phyloP scores from a whole-genome alignment of 352 stramenopile genomes.

The Globisporangium yorkense region DNA sequence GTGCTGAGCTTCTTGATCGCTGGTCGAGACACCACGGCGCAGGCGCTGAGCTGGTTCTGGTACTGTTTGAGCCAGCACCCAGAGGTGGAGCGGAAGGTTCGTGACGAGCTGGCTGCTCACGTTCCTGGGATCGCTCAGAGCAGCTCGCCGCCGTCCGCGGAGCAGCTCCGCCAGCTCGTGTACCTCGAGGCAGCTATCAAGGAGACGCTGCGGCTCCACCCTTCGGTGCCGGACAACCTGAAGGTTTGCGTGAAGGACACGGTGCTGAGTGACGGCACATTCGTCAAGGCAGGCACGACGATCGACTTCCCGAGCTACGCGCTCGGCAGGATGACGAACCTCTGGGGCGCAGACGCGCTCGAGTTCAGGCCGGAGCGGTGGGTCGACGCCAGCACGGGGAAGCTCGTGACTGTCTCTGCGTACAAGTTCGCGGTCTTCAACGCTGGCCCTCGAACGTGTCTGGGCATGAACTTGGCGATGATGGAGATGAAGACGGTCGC shows the following conservation, averaged over 20 bases:
- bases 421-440: conserved; percentile 75
- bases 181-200: conserved; percentile 44
- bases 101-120: conserved; percentile 27
- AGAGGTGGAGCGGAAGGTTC: conserved; percentile 36
- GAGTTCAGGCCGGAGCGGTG: conserved; percentile 68
- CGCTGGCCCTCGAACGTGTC: conserved; percentile 53
- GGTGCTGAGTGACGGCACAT: conserved; percentile 57
- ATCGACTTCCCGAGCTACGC: conserved; percentile 42
- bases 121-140: background rate
- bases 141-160: conserved; percentile 23
- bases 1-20: conserved; percentile 78
- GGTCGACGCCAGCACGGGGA: conserved; percentile 33
- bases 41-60: conserved; percentile 69
- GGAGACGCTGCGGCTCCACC: conserved; percentile 55
- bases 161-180: conserved; percentile 22
- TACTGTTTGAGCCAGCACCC: conserved; percentile 44
- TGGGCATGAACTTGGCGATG: conserved; percentile 74
- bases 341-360: conserved; percentile 55
- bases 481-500: conserved; percentile 79
- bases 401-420: conserved; percentile 26
- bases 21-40: conserved; percentile 72
- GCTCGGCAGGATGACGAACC: conserved; percentile 39
- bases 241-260: conserved; percentile 31
- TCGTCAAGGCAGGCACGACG: conserved; percentile 24
- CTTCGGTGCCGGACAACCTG: conserved; percentile 35